These are phyloP conservation scores for Schizochytrium sp. DNA, from an alignment of 108 stramenopile species.

Conservation along the genomic window DNA sequence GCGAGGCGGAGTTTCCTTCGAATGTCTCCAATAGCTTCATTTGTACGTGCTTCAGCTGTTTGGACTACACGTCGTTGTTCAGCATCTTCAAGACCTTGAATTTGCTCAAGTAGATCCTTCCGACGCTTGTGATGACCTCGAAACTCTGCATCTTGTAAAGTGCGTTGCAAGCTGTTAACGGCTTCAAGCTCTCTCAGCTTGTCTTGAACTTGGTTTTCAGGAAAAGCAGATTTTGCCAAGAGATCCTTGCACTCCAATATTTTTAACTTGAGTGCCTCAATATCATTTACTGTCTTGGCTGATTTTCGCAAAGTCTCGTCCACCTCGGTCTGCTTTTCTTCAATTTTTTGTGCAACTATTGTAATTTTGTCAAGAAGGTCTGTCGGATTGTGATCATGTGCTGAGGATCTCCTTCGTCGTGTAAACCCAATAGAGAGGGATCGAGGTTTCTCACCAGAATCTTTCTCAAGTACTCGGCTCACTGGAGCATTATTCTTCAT, in stretches of 20 bases:
- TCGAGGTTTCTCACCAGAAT: background rate
- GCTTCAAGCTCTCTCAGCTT: background rate
- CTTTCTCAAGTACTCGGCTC: background rate
- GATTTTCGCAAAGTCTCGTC: background rate
- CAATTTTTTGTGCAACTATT: background rate
- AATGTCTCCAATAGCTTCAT: background rate
- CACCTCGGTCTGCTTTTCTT: background rate
- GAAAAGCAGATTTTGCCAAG: background rate
- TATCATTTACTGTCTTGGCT: background rate
- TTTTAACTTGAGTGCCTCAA: background rate
- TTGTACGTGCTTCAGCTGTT: too few relatives aligned
- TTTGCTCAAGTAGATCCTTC: background rate
- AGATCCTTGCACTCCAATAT: background rate
- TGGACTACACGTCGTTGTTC: too few relatives aligned
- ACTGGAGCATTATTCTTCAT: background rate
- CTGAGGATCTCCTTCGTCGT: background rate
- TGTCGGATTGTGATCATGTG: background rate
- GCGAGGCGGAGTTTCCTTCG: background rate
- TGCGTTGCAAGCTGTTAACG: background rate
- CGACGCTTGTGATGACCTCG: background rate
- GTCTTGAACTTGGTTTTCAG: background rate
- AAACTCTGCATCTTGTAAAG: slow-evolving; percentile 27
- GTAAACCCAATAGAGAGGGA: background rate
- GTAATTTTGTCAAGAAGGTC: slow-evolving; percentile 12
- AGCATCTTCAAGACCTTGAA: background rate